Percentiles rank a stretch among this genome's conserved stretches.
phyloP scores from a whole-genome alignment of 2,329 filamentous ascomycete genomes.

The Fusarium foetens region DNA sequence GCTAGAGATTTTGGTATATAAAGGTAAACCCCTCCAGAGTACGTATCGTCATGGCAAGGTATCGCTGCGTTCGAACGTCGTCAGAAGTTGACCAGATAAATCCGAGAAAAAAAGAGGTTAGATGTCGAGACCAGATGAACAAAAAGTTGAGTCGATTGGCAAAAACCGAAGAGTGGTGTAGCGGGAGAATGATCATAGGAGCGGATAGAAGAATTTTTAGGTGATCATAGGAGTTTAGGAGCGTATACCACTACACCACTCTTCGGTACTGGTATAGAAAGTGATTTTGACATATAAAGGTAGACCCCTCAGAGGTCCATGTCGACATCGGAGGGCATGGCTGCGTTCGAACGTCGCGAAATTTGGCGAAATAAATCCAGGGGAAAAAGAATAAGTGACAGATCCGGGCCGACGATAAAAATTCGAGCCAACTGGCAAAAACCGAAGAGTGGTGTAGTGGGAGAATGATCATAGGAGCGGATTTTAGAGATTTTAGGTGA shows the following conservation, averaged over 20 bases:
- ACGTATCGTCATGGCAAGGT: too few relatives aligned
- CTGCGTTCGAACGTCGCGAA: too few relatives aligned
- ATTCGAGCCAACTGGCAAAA: neutral
- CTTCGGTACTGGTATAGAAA: neutral
- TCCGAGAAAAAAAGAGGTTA: neutral
- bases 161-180: neutral
- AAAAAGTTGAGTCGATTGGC: neutral
- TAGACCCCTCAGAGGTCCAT: too few relatives aligned
- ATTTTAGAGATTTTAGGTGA: neutral
- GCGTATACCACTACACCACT: slow-evolving; percentile 5
- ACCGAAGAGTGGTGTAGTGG: neutral
- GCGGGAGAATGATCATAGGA: neutral
- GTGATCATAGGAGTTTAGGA: neutral
- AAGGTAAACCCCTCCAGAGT: too few relatives aligned
- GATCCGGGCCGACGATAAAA: too few relatives aligned
- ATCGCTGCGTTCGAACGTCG: too few relatives aligned
- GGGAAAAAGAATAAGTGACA: too few relatives aligned
- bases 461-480: neutral
- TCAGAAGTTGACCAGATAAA: neutral
- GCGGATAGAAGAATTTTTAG: neutral
- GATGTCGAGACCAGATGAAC: too few relatives aligned
- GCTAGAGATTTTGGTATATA: neutral
- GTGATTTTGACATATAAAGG: too few relatives aligned
- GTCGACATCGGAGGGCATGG: too few relatives aligned
- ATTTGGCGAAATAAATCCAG: too few relatives aligned